Percentiles rank a stretch among this genome's conserved stretches.
Conservation (phyloP, 129 eudicot genomes). For the Saussurea involucrata region DNA sequence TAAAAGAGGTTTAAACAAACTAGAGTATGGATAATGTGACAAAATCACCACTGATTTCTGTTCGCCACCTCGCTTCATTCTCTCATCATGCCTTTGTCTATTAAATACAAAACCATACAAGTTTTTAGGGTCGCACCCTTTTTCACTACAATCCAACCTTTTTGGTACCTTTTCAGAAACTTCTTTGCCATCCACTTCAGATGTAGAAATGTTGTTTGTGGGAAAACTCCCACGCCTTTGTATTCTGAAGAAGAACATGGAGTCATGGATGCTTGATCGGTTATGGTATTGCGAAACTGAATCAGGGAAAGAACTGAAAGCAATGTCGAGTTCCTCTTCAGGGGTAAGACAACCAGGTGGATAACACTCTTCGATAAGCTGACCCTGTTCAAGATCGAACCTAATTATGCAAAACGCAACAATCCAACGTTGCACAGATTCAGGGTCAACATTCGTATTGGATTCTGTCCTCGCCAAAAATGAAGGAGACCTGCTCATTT, state of each 20-base stretch:
- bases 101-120: conserved; percentile 95
- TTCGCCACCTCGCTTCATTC: conserved; percentile 92
- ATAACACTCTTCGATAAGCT: conserved; percentile 89
- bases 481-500: conserved; percentile 89
- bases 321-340: conserved; percentile 88
- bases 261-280: conserved; percentile 88
- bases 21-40: conserved; percentile 74
- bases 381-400: conserved; percentile 95
- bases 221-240: conserved; percentile 41
- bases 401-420: conserved; percentile 88
- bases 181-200: conserved; percentile 38
- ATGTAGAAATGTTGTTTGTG: conserved; percentile 14
- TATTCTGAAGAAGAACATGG: conserved; percentile 85
- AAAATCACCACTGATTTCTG: conserved; percentile 92
- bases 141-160: neutral
- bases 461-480: conserved; percentile 60
- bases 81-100: conserved; percentile 97
- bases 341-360: conserved; percentile 85
- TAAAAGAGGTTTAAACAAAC: conserved; percentile 85
- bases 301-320: conserved; percentile 95
- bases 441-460: conserved; percentile 44
- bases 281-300: conserved; percentile 94
- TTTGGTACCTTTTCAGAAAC: conserved; percentile 15
- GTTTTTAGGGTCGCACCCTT: conserved; percentile 37
- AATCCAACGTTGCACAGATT: conserved; percentile 70